A percentile compares a stretch with the other conserved stretches of the same genome.
phyloP scores from a whole-genome alignment of 2,329 filamentous ascomycete species.

The Hymenoscyphus fructigenus region DNA sequence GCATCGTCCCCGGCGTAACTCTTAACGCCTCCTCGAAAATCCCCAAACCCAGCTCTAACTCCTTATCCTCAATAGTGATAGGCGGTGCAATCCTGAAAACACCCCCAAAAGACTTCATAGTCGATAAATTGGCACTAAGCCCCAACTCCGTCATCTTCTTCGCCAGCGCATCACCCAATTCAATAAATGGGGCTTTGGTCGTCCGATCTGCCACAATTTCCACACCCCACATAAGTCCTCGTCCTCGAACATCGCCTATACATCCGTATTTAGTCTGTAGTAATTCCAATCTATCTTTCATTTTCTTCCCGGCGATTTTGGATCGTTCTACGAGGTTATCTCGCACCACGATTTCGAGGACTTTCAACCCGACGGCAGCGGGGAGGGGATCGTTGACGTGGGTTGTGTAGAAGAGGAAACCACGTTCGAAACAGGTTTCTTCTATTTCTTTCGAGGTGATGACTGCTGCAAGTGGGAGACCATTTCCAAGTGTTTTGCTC shows the following conservation, averaged over 20 bases:
- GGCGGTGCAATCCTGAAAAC: slow-evolving; percentile 61
- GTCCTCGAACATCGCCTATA: slow-evolving; percentile 60
- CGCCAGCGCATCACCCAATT: slow-evolving; percentile 49
- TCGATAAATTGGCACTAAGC: slow-evolving; percentile 57
- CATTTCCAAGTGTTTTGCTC: slow-evolving; percentile 61
- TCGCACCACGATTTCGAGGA: slow-evolving; percentile 59
- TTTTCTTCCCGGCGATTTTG: slow-evolving; percentile 46
- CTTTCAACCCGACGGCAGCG: slow-evolving; percentile 59
- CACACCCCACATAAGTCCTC: slow-evolving; percentile 57
- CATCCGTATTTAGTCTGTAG: slow-evolving; percentile 56
- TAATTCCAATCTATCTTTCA: slow-evolving; percentile 47
- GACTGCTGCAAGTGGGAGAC: slow-evolving; percentile 58
- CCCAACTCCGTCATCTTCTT: slow-evolving; percentile 51
- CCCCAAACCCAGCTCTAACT: slow-evolving; percentile 50
- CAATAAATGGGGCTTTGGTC: slow-evolving; percentile 48
- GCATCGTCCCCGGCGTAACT: not conserved
- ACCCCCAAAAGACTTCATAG: slow-evolving; percentile 53
- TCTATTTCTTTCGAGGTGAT: slow-evolving; percentile 55
- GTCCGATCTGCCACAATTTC: slow-evolving; percentile 54
- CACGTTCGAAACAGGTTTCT: slow-evolving; percentile 45
- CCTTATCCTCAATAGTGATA: slow-evolving; percentile 52
- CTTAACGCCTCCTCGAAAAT: slow-evolving; percentile 58
- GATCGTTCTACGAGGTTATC: slow-evolving; percentile 50
- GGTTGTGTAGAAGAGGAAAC: slow-evolving; percentile 59
- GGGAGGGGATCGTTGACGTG: slow-evolving; percentile 63